A percentile compares a stretch with the other conserved stretches of the same genome.
Evolutionary conservation across 345 rosid genomes (phyloP).

Genomic region (Hibiscus tridactylites): DNA sequence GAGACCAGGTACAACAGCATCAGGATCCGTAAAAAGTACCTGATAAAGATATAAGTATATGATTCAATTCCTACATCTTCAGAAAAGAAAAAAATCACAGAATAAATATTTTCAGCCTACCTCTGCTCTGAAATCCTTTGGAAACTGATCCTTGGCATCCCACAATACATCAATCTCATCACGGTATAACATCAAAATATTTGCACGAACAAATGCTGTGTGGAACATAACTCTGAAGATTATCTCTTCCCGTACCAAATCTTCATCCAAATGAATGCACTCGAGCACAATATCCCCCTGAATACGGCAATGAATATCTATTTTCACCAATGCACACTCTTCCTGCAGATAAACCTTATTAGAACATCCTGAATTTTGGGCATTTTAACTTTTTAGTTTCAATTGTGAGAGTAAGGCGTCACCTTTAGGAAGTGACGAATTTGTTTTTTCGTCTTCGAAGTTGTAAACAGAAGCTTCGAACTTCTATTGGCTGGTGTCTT

Average conservation of each 20-base stretch:
- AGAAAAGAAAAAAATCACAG: constrained; percentile 6
- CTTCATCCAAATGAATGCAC: constrained; percentile 78
- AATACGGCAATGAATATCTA: constrained; percentile 72
- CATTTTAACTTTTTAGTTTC: constrained; percentile 10
- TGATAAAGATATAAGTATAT: constrained; percentile 60
- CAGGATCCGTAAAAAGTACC: constrained; percentile 82
- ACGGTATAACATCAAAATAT: constrained; percentile 57
- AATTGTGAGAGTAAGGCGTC: constrained; percentile 14
- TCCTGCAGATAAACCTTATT: constrained; percentile 46
- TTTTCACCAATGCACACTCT: constrained; percentile 68
- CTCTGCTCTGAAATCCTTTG: constrained; percentile 88
- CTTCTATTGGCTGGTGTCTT: constrained; percentile 65
- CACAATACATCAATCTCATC: constrained; percentile 81
- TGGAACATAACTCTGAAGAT: constrained; percentile 87
- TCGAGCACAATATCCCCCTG: constrained; percentile 96
- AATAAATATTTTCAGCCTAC: constrained; percentile 40
- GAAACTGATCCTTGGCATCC: constrained; percentile 74
- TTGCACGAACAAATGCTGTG: constrained; percentile 81
- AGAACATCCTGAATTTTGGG: constrained; percentile 14
- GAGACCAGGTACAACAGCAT: constrained; percentile 54
- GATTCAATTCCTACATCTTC: constrained; percentile 56
- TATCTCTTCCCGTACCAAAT: constrained; percentile 59
- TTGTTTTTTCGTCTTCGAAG: constrained; percentile 51
- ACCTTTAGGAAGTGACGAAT: constrained; percentile 67
- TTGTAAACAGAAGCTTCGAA: constrained; percentile 78